Evolutionary conservation across 139 green algal genomes (phyloP).

Genomic region (Tetradesmus obliquus): DNA sequence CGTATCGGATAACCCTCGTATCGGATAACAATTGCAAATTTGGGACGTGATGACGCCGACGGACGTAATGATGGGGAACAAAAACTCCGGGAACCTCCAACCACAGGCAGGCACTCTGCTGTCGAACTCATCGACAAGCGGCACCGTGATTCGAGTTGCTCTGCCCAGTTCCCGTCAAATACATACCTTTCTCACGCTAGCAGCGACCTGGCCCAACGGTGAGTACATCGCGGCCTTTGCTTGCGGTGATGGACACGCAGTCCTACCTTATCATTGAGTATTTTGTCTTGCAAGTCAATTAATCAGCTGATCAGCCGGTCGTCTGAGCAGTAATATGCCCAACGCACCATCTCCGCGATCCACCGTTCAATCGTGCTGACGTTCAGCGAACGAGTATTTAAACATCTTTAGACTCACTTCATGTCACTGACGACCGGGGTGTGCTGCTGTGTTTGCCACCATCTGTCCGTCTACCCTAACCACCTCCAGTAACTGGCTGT

Average conservation of each 20-base stretch:
- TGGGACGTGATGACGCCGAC: too few species aligned
- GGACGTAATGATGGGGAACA: too few species aligned
- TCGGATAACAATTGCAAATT: too few species aligned
- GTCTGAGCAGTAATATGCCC: background rate
- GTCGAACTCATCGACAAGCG: too few species aligned
- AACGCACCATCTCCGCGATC: background rate
- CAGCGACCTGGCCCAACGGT: background rate
- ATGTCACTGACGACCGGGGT: too few species aligned
- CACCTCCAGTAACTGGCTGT: background rate
- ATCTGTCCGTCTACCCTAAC: background rate
- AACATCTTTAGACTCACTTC: too few species aligned
- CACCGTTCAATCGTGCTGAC: background rate
- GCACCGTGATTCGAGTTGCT: too few species aligned
- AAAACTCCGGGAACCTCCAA: background rate
- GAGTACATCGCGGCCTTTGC: background rate
- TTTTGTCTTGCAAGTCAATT: too few species aligned
- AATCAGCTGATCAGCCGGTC: background rate
- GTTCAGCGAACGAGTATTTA: too few species aligned
- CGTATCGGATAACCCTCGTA: background rate
- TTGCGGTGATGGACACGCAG: too few species aligned
- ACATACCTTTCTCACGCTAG: background rate
- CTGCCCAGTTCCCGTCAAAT: too few species aligned
- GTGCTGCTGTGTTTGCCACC: background rate
- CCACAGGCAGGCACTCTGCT: background rate
- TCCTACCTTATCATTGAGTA: too few species aligned